Base-by-base conservation (phyloP, 225 moss, liverwort and hornwort species). In the Straminergon stramineum region DNA sequence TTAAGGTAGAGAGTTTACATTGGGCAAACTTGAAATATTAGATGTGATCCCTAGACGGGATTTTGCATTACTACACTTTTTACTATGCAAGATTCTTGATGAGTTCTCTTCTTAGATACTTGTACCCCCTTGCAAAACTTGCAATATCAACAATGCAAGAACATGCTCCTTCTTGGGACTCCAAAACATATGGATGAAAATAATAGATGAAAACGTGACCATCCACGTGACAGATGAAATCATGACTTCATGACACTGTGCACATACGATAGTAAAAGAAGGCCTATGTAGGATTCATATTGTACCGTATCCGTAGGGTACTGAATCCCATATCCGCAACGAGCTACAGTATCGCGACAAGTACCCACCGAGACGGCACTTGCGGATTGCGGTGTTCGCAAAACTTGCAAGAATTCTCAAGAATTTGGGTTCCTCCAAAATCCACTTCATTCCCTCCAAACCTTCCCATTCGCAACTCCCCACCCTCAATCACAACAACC, bases 31-130 rank as follows among this genome's bases (percentile, higher is more conserved):
- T 2, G 3, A 4, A 13, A 39, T 2, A 39, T 70, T 0, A 24
- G 0, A 24, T 15, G 1, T 39, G 2, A 2, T 4, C 15, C 8
- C 1, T 8, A 5, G 4, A 39, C 1, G 0, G 1, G 5, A 24
- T 39, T 39, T 39, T 24, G 13, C 39, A 39, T 39, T 39, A 13
- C 14, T 23, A 23, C 7, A 70, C 5, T 7, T 71, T 71, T 26
- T 71, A 6, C 1, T 26, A 3, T 0, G 0, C 3, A 17, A 0
- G 7, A 48, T 75, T 31, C 19, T 31, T 48, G 26, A 19, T 31
- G 11, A 75, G 17, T 17, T 27, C 2, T 48, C 6, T 48, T 31
- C 11, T 19, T 31, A 51, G 7, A 48, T 19, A 51, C 7, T 75
- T 48, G 26, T 51, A 31, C 7, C 27, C 16, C 1, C 0, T 28